A percentile compares a stretch with the other conserved stretches of the same genome.
Evolutionary conservation across 257 asterid species (phyloP).

Genomic region (Nicotiana attenuata): DNA sequence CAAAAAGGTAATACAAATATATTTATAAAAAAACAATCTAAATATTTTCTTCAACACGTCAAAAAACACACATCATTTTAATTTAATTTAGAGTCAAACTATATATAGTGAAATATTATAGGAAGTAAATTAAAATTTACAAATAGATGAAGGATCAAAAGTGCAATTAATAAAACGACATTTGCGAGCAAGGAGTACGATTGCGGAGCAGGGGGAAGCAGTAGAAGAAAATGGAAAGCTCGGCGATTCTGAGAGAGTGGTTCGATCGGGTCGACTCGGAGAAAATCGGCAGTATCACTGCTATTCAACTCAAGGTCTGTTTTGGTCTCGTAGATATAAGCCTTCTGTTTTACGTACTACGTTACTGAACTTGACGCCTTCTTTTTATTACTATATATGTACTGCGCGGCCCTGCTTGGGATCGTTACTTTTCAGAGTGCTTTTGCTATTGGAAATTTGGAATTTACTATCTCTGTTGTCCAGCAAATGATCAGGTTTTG

Average conservation of each 20-base stretch:
- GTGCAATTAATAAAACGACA: no score
- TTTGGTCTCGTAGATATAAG: background rate
- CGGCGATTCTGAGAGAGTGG: constrained; percentile 60
- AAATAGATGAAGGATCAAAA: no score
- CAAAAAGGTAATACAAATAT: no score
- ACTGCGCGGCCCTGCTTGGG: no score
- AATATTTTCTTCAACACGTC: no score
- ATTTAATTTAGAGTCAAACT: no score
- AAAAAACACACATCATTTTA: no score
- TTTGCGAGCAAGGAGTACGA: no score
- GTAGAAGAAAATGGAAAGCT: constrained; percentile 41
- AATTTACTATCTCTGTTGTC: constrained; percentile 60
- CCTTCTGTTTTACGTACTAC: background rate
- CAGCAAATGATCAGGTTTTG: constrained; percentile 80
- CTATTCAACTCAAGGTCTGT: constrained; percentile 65
- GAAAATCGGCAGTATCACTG: constrained; percentile 55
- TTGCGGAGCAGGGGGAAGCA: no score
- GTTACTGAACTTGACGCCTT: background rate
- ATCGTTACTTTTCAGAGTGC: constrained; percentile 37
- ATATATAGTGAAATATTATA: no score
- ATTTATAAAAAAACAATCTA: no score
- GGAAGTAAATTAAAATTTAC: no score
- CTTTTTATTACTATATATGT: background rate
- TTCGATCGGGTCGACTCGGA: constrained; percentile 72
- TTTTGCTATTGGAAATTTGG: constrained; percentile 62